Evolutionary conservation across 2,329 filamentous ascomycete species (phyloP).

Genomic region (Periconia sp.): DNA sequence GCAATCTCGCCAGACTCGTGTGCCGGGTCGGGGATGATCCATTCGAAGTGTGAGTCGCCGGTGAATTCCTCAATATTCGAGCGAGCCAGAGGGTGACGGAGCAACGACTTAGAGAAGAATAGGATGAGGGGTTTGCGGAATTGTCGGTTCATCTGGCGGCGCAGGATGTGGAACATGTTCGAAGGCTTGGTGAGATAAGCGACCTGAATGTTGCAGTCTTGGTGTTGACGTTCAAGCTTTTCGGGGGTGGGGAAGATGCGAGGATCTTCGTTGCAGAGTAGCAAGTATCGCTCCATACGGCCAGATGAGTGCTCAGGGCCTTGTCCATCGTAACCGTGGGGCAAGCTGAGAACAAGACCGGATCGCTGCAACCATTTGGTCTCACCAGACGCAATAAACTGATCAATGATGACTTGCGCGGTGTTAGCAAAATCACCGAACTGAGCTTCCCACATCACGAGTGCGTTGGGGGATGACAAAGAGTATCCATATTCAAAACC

Average conservation of each 20-base stretch:
- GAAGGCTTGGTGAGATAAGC: slow-evolving; percentile 95
- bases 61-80: slow-evolving; percentile 90
- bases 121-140: slow-evolving; percentile 98
- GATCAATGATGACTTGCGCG: slow-evolving; percentile 97
- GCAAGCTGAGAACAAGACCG: slow-evolving; percentile 91
- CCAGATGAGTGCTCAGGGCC: slow-evolving; percentile 98
- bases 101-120: slow-evolving; percentile 97
- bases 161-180: slow-evolving; percentile 94
- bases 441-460: slow-evolving; percentile 99
- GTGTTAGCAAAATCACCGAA: slow-evolving; percentile 99
- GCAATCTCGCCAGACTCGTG: slow-evolving; percentile 77
- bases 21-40: slow-evolving; percentile 90
- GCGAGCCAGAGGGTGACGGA: slow-evolving; percentile 90
- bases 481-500: slow-evolving; percentile 99
- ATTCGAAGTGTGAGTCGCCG: slow-evolving; percentile 89
- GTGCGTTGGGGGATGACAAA: slow-evolving; percentile 89
- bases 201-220: slow-evolving; percentile 99
- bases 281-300: slow-evolving; percentile 94
- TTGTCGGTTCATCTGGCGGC: slow-evolving; percentile 97
- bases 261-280: slow-evolving; percentile 96
- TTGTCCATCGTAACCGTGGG: slow-evolving; percentile 97
- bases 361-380: slow-evolving; percentile 99
- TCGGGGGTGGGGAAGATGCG: slow-evolving; percentile 85
- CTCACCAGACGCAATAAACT: slow-evolving; percentile 97
- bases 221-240: slow-evolving; percentile 94